Conservation (phyloP, 208 protist genomes). For the Spongospora subterranea region DNA sequence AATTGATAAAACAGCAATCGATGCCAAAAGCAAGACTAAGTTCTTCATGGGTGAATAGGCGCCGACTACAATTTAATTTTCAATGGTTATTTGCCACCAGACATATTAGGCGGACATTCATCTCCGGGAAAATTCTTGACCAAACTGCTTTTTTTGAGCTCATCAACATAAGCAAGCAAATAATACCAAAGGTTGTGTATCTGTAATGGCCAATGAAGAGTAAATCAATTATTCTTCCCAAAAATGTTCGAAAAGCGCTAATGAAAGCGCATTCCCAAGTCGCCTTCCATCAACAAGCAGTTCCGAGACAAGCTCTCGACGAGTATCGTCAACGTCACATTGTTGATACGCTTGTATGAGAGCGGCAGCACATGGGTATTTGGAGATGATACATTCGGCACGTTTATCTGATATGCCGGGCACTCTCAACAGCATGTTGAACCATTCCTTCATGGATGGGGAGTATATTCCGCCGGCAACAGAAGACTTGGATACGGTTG, state of each 20-base stretch:
- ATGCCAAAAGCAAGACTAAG: too few relatives aligned
- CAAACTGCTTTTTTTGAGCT: too few relatives aligned
- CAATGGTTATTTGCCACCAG: too few relatives aligned
- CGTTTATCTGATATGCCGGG: not conserved
- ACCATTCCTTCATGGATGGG: conserved; percentile 41
- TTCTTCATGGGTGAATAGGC: too few relatives aligned
- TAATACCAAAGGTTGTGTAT: too few relatives aligned
- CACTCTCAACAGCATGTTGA: not conserved
- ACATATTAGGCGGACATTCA: too few relatives aligned
- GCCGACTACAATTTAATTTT: too few relatives aligned
- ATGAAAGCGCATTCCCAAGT: not conserved
- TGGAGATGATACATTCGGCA: not conserved
- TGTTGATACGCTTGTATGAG: not conserved
- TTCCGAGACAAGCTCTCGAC: not conserved
- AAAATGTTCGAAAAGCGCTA: not conserved
- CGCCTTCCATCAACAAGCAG: not conserved
- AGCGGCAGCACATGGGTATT: not conserved
- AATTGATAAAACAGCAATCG: too few relatives aligned
- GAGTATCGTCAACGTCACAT: not conserved
- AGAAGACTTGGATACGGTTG: not conserved
- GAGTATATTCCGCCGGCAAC: conserved; percentile 27
- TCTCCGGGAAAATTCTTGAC: too few relatives aligned
- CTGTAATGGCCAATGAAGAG: too few relatives aligned
- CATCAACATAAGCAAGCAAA: too few relatives aligned
- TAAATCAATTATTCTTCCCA: too few relatives aligned